Base-by-base conservation (phyloP, 805 yeast species). In the Metschnikowia shivogae region DNA sequence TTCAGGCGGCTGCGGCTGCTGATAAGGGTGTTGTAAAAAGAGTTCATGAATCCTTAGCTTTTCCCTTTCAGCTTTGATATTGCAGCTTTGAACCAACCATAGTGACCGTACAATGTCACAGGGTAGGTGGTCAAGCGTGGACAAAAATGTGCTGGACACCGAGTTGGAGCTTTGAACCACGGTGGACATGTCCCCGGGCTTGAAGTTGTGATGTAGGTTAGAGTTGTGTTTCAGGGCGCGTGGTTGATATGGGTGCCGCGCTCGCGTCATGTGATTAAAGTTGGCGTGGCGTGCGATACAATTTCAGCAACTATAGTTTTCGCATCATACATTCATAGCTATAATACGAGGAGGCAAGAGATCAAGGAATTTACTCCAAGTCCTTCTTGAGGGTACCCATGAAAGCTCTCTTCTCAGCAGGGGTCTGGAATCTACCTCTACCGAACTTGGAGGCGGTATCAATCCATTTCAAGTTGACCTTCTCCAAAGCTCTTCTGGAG, bases 391-490 rank as follows among this genome's bases (percentile, higher is more conserved):
- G 86, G 71, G 99, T 92, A 82, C 99, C 99, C 82, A 90, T 68
- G 92, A 93, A 93, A 72, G 99, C 95, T 72, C 85, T 89, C 90
- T 95, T 95, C 84, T 93, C 99, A 76, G 97, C 98, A 68, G 97
- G 96, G 70, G 99, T 93, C 82, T 93, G 99, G 98, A 93, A 93
- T 86, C 99, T 93, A 84, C 99, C 99, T 89, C 93, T 95, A 86
- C 99, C 99, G 90, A 93, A 93, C 80, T 92, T 90, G 70, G 99
- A 93, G 73, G 99, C 96, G 67, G 99, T 93, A 77, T 93, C 99
- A 74, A 93, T 93, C 99, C 98, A 93, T 81, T 93, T 93, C 78
- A 93, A 87, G 84, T 78, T 81, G 63, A 92, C 96, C 78, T 89
- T 76, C 84, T 93, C 99, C 65, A 86, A 73, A 66, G 98, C 98